Conservation (phyloP, 2,329 filamentous ascomycete species). For the Helminthosporium solani region DNA sequence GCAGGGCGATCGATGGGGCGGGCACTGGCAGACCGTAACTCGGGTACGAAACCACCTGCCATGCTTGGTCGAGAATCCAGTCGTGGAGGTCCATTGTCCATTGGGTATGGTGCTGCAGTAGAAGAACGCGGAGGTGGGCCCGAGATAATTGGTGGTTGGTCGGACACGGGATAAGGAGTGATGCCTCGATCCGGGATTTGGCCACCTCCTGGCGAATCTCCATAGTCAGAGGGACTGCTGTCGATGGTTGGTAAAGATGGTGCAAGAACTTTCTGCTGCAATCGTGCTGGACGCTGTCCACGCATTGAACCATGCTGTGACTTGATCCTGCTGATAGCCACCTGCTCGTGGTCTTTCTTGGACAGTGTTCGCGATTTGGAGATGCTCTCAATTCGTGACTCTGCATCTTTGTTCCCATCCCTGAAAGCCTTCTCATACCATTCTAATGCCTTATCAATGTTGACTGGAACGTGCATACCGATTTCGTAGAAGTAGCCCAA, state of each 20-base stretch:
- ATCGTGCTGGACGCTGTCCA: conserved; percentile 48
- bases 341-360: conserved; percentile 88
- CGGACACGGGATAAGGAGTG: conserved; percentile 48
- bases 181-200: conserved; percentile 35
- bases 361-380: conserved; percentile 80
- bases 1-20: conserved; percentile 42
- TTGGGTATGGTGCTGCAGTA: conserved; percentile 68
- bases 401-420: conserved; percentile 88
- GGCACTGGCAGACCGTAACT: conserved; percentile 54
- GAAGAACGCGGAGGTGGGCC: conserved; percentile 47
- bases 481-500: conserved; percentile 98
- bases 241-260: conserved; percentile 45
- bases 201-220: conserved; percentile 21
- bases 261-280: conserved; percentile 41
- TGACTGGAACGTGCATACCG: conserved; percentile 84
- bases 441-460: conserved; percentile 74
- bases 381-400: conserved; percentile 78
- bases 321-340: conserved; percentile 83
- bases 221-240: conserved; percentile 39
- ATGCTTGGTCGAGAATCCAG: conserved; percentile 32
- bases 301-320: conserved; percentile 55
- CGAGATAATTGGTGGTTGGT: conserved; percentile 41
- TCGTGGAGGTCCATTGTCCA: conserved; percentile 63
- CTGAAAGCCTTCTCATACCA: conserved; percentile 92
- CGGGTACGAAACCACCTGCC: conserved; percentile 47